Conservation (phyloP, 345 rosid species). For the Salix dunnii region DNA sequence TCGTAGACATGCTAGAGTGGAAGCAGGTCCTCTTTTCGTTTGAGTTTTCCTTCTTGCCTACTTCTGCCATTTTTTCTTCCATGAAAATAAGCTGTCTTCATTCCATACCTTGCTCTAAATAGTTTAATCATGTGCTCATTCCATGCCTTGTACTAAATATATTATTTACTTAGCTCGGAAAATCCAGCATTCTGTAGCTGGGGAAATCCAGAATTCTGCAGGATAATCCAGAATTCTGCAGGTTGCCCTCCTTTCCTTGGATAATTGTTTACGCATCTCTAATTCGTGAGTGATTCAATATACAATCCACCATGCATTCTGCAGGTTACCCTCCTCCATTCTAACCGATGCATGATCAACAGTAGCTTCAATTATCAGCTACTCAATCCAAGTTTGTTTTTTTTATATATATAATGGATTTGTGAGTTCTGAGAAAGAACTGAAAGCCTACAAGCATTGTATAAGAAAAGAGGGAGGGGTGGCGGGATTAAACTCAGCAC, state of each 20-base stretch:
- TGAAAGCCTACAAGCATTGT: too few relatives aligned
- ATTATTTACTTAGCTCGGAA: not conserved
- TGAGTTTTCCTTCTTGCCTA: constrained; percentile 2
- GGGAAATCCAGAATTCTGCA: too few relatives aligned
- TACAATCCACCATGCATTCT: too few relatives aligned
- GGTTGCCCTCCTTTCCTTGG: not conserved
- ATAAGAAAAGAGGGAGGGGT: too few relatives aligned
- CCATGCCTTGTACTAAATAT: not conserved
- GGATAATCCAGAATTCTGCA: too few relatives aligned
- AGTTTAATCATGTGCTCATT: not conserved
- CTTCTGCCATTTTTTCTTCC: not conserved
- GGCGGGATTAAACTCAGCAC: too few relatives aligned
- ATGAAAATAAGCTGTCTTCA: not conserved
- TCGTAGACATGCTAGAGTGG: constrained; percentile 24
- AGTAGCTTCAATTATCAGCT: too few relatives aligned
- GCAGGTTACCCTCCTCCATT: not conserved
- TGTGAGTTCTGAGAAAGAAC: too few relatives aligned
- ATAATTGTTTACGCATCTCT: not conserved
- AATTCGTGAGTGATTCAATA: too few relatives aligned
- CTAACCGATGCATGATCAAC: not conserved
- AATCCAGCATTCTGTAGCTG: not conserved
- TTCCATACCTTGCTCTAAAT: not conserved
- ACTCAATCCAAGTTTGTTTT: too few relatives aligned
- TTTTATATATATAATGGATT: too few relatives aligned
- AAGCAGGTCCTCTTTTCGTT: constrained; percentile 27